Base-by-base conservation (phyloP, 2,329 filamentous ascomycete species). In the Fusarium ambrosium region DNA sequence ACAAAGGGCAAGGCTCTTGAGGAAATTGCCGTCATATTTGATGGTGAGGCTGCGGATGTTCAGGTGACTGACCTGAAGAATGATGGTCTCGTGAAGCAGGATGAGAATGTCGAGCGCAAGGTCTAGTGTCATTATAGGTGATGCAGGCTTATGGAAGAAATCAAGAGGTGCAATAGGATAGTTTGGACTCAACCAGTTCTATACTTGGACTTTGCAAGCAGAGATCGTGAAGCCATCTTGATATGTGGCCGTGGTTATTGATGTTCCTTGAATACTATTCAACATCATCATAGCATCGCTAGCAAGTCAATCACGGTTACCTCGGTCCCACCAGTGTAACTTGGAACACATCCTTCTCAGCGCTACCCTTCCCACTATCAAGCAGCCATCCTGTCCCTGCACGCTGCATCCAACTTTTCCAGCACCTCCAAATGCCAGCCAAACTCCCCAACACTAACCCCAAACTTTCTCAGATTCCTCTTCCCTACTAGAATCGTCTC, bases 1-100 rank as follows among this genome's bases (percentile, higher is more conserved):
- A 89, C 87, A 0, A 88, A 87, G 71, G 84, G 87, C 24, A 80
- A 78, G 20, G 76, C 80, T 0, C 66, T 91, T 2, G 89, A 91
- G 72, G 89, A 90, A 66, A 91, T 91, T 70, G 89, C 90, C 74
- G 74, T 88, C 27, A 81, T 90, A 3, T 91, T 91, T 77, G 69
- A 77, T 1, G 72, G 74, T 0, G 69, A 68, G 0, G 41, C 24
- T 20, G 64, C 68, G 0, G 67, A 74, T 39, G 67, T 65, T 51
- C 41, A 32, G 11, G 43, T 24, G 3, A 37, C 29, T 37, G 60
- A 62, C 5, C 24, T 62, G 2, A 62, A 62, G 59, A 45, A 34
- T 48, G 59, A 48, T 48, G 59, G 72, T 4, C 65, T 66, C 1
- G 13, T 34, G 14, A 43, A 73, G 14, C 18, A 37, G 7, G 5